A percentile compares a stretch with the other conserved stretches of the same genome.
Conservation (phyloP, 202 grass and related monocot species). For the Panicum hallii region DNA sequence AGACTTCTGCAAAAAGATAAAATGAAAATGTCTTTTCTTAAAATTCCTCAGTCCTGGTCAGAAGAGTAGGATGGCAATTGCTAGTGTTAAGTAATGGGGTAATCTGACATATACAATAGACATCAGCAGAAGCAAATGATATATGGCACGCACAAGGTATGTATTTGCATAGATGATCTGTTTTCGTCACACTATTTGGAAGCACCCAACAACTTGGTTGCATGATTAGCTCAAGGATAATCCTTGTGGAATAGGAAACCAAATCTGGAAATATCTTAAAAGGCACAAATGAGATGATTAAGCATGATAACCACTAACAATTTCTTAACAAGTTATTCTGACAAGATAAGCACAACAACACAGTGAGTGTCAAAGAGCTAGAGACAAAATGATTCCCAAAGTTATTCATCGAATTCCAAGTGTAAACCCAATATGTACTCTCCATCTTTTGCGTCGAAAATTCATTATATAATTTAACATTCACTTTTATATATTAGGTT, state of each 20-base stretch:
- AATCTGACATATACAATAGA: neutral
- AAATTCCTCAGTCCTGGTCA: constrained; percentile 1
- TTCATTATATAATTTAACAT: neutral
- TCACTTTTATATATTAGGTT: neutral
- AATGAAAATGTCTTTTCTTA: constrained; percentile 17
- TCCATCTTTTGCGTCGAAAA: neutral
- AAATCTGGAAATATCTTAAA: neutral
- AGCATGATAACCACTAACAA: neutral
- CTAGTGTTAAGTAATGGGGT: neutral
- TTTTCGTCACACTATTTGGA: constrained; percentile 15
- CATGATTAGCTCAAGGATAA: neutral
- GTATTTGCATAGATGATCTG: neutral
- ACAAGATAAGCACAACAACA: neutral
- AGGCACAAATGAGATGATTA: neutral
- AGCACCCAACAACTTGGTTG: neutral
- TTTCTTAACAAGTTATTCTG: neutral
- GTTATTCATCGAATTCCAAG: neutral
- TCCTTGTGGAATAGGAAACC: neutral
- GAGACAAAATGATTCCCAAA: neutral
- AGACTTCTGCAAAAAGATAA: constrained; percentile 55
- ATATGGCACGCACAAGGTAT: neutral
- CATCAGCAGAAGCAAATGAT: neutral
- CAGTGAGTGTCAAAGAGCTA: neutral
- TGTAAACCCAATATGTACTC: neutral
- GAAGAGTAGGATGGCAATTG: constrained; percentile 2